phyloP scores from a whole-genome alignment of 345 rosid species.

The Isatis tinctoria region DNA sequence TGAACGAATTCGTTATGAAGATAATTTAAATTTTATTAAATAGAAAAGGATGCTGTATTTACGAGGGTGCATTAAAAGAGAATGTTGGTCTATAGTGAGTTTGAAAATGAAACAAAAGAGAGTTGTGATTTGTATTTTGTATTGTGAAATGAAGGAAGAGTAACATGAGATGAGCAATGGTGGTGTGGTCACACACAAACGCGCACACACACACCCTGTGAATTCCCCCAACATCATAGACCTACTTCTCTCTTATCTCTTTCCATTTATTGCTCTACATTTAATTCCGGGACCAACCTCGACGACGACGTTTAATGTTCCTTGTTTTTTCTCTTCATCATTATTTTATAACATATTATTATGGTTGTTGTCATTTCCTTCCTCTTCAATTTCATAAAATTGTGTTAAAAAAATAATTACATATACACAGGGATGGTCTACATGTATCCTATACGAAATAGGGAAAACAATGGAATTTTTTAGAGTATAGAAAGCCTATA shows the following conservation, averaged over 20 bases:
- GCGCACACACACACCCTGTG: constrained; percentile 23
- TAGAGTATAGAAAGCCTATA: not conserved
- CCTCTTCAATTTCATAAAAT: not conserved
- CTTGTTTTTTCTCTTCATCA: not conserved
- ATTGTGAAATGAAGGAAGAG: constrained; percentile 8
- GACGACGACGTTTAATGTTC: constrained; percentile 22
- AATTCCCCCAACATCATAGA: constrained; percentile 23
- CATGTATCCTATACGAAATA: not conserved
- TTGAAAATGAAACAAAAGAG: constrained; percentile 17
- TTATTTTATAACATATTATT: not conserved
- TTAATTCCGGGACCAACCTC: constrained; percentile 22
- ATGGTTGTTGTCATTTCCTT: not conserved
- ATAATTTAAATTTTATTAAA: not conserved
- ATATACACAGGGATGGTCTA: not conserved
- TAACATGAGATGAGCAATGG: constrained; percentile 24
- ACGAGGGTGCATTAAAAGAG: constrained; percentile 23
- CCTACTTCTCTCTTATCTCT: constrained; percentile 29
- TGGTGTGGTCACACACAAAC: constrained; percentile 20
- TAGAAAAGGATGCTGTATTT: not conserved
- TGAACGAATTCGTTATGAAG: too few relatives aligned
- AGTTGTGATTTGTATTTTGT: constrained; percentile 9
- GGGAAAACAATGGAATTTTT: not conserved
- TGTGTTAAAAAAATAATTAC: not conserved
- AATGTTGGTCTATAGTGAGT: constrained; percentile 21
- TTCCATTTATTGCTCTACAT: constrained; percentile 26